Conservation (phyloP, 768 basidiomycete genomes). For the Amanita pseudoporphyria region DNA sequence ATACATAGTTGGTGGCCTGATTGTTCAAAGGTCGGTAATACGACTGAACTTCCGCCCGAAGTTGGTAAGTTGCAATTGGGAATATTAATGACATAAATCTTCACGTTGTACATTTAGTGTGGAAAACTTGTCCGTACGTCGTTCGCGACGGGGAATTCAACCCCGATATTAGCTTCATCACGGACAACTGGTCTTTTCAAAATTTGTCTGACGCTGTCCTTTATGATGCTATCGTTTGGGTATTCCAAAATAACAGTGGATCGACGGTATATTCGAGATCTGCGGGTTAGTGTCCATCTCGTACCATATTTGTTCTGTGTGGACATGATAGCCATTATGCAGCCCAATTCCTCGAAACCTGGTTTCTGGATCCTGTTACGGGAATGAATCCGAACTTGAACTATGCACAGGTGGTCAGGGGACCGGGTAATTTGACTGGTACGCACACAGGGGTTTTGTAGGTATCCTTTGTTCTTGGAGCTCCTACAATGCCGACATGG, state of each 20-base stretch:
- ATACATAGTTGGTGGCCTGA: slow-evolving; percentile 52
- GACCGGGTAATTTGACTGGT: slow-evolving; percentile 28
- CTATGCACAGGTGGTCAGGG: slow-evolving; percentile 42
- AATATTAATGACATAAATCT: no score
- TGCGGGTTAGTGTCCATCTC: slow-evolving; percentile 22
- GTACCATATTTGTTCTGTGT: neutral
- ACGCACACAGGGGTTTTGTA: slow-evolving; percentile 47
- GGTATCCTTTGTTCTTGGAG: no score
- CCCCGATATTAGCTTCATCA: slow-evolving; percentile 48
- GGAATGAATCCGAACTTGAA: slow-evolving; percentile 58
- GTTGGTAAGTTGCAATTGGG: slow-evolving; percentile 33
- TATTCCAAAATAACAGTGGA: slow-evolving; percentile 16
- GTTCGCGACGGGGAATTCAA: slow-evolving; percentile 54
- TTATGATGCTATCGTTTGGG: slow-evolving; percentile 51
- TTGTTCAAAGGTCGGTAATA: slow-evolving; percentile 49
- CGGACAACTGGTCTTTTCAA: slow-evolving; percentile 46
- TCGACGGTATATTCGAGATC: slow-evolving; percentile 27
- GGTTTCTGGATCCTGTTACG: slow-evolving; percentile 51
- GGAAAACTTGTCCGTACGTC: slow-evolving; percentile 48
- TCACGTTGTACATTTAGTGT: slow-evolving; percentile 31
- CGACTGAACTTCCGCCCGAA: slow-evolving; percentile 41
- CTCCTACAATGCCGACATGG: neutral
- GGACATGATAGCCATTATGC: slow-evolving; percentile 2
- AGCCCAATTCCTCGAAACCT: slow-evolving; percentile 40
- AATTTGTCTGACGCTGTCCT: slow-evolving; percentile 49